These are phyloP conservation scores for Saccharomycopsis lassenensis DNA, from an alignment of 805 yeast species.

Conservation along the genomic window DNA sequence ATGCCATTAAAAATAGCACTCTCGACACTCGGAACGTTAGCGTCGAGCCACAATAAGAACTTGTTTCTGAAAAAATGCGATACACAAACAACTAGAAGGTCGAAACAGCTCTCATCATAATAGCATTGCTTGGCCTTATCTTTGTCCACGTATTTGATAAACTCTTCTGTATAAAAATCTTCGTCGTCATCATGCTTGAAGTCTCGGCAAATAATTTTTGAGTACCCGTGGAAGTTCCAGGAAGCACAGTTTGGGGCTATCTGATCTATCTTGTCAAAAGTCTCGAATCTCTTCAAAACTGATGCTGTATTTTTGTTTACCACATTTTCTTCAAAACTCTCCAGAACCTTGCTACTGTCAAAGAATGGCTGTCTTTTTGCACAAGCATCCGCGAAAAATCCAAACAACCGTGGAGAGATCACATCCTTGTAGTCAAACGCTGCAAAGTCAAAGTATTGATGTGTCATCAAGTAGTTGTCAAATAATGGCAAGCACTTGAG, in stretches of 20 bases:
- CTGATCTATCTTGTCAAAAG: neutral
- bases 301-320: neutral
- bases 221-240: slow-evolving; percentile 42
- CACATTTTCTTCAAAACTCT: neutral
- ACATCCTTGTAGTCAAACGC: slow-evolving; percentile 45
- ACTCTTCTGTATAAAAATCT: slow-evolving; percentile 14
- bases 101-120: slow-evolving; percentile 34
- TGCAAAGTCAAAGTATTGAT: slow-evolving; percentile 41
- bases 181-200: slow-evolving; percentile 16
- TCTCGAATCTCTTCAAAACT: slow-evolving; percentile 2
- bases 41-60: too few relatives aligned
- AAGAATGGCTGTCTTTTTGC: slow-evolving; percentile 25
- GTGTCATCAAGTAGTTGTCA: slow-evolving; percentile 54
- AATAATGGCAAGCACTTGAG: slow-evolving; percentile 33
- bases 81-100: slow-evolving; percentile 29
- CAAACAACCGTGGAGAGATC: slow-evolving; percentile 46
- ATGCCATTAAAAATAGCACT: too few relatives aligned
- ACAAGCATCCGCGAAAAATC: slow-evolving; percentile 37
- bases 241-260: slow-evolving; percentile 5
- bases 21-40: too few relatives aligned
- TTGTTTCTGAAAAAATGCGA: slow-evolving; percentile 36
- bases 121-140: slow-evolving; percentile 33
- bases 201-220: slow-evolving; percentile 15
- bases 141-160: slow-evolving; percentile 23
- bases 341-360: neutral